Percentiles rank a stretch among this genome's conserved stretches.
Conservation (phyloP, 768 basidiomycete species). For the Pilatotrama ljubarskyi region DNA sequence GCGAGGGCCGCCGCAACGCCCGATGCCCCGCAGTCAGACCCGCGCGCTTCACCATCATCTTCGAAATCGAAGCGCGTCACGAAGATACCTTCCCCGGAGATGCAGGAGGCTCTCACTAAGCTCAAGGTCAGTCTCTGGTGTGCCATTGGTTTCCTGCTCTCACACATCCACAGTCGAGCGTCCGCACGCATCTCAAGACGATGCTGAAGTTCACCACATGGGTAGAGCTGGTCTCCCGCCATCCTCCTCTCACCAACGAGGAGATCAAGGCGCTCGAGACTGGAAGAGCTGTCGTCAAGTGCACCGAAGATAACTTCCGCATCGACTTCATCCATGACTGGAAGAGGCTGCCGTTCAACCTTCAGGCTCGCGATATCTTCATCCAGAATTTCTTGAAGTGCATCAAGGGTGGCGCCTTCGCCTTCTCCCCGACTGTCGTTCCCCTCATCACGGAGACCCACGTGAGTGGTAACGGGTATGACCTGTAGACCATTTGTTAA, state of each 20-base stretch:
- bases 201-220: conserved; percentile 1
- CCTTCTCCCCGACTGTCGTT: not conserved
- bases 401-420: not conserved
- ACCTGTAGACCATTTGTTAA: no score
- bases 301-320: not conserved
- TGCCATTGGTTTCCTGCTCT: not conserved
- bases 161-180: not conserved
- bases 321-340: conserved; percentile 4
- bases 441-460: not conserved
- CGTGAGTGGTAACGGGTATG: no score
- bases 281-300: not conserved
- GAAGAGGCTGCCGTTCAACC: not conserved
- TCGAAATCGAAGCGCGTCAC: not conserved
- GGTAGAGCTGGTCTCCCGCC: not conserved
- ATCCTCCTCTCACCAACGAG: not conserved
- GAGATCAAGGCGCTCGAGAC: not conserved
- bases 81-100: not conserved
- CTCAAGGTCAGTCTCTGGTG: not conserved
- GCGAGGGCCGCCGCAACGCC: not conserved
- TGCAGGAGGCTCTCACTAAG: not conserved
- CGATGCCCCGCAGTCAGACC: no score
- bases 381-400: not conserved
- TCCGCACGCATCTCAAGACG: not conserved
- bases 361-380: not conserved
- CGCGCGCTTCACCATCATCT: not conserved